A percentile compares a stretch with the other conserved stretches of the same genome.
These are phyloP conservation scores for Trichoderma sp. DNA, from an alignment of 2,329 filamentous ascomycete genomes.

Conservation along the genomic window DNA sequence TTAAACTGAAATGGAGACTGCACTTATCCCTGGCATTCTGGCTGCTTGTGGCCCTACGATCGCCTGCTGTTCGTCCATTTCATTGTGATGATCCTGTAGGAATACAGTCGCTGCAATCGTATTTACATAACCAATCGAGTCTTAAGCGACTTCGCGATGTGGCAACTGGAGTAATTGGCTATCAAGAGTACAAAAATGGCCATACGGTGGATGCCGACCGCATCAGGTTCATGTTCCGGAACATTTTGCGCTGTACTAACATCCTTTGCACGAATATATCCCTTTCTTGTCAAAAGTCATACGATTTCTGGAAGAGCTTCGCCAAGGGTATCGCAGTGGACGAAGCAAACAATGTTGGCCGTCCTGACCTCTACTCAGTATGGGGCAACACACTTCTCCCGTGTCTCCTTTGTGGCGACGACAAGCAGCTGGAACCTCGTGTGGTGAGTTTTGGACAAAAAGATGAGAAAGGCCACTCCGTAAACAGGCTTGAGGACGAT, in stretches of 20 bases:
- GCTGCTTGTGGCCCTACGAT: constrained; percentile 19
- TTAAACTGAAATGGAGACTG: constrained; percentile 19
- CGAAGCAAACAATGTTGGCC: background rate
- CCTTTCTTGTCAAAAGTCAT: background rate
- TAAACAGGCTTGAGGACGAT: background rate
- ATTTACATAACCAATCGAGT: background rate
- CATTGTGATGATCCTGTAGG: background rate
- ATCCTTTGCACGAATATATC: background rate
- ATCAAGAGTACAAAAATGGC: background rate
- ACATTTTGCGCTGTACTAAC: background rate
- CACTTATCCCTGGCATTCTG: constrained; percentile 21
- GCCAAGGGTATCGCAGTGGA: background rate
- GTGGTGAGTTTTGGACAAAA: constrained; percentile 10
- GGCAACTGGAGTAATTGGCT: background rate
- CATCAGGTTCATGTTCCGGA: background rate
- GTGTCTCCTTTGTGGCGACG: constrained; percentile 25
- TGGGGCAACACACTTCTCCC: constrained; percentile 27
- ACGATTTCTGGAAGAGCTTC: background rate
- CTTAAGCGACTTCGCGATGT: background rate
- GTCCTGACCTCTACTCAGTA: constrained; percentile 24
- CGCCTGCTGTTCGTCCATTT: background rate
- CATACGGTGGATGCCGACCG: background rate
- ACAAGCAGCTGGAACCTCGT: constrained; percentile 23
- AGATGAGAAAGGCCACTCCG: background rate
- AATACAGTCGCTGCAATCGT: constrained; percentile 2